Evolutionary conservation across 2,329 filamentous ascomycete genomes (phyloP), one percentile per base, ranked within the genome.

Genomic region (Tolypocladium cylindrosporum): DNA sequence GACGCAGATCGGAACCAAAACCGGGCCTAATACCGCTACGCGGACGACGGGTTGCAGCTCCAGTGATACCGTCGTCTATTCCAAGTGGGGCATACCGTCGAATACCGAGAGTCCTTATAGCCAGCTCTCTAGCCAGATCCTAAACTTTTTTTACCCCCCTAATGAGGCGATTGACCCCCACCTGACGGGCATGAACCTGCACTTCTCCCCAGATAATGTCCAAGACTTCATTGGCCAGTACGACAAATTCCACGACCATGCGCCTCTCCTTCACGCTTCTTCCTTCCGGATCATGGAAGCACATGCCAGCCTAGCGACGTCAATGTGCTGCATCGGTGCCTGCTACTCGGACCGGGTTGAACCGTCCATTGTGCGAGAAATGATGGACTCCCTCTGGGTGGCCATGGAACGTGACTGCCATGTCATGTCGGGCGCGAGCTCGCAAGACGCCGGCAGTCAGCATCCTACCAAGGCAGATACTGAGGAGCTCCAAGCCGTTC

Each of bases 251-350:
- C 85, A 90, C 69, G 80, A 83, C 60, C 88, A 91, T 70, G 89
- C 89, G 75, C 84, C 87, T 24, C 79, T 89, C 63, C 79, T 91
- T 56, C 87, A 91, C 67, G 79, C 87, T 69, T 81, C 87, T 41
- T 88, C 87, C 10, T 89, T 91, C 72, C 81, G 84, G 66, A 80
- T 88, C 56, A 76, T 81, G 61, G 79, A 85, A 61, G 82, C 84
- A 53, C 85, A 87, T 68, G 83, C 85, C 60, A 85, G 86, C 62
- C 77, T 91, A 60, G 74, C 89, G 55, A 78, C 88, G 60, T 79
- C 80, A 61, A 88, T 91, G 77, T 84, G 88, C 66, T 89, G 85
- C 68, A 79, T 89, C 64, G 88, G 88, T 42, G 87, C 88, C 45
- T 88, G 89, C 58, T 91, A 91, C 71, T 89, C 88, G 55, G 79